phyloP scores from a whole-genome alignment of 352 stramenopile genomes.

The Globisporangium perplexum region DNA sequence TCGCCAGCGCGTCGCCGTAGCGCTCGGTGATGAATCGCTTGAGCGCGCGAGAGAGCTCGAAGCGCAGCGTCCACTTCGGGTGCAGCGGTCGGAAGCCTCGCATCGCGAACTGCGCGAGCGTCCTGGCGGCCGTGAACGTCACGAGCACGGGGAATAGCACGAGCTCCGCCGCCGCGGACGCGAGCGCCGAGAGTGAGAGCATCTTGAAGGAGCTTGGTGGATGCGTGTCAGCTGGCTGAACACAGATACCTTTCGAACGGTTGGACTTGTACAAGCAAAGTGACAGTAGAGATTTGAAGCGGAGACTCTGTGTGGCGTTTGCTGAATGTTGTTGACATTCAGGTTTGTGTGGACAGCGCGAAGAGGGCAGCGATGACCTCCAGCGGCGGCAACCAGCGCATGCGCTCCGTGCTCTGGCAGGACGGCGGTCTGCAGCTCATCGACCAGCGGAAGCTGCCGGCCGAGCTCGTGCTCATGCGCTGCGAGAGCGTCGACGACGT shows the following conservation, averaged over 20 bases:
- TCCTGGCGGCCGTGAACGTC: conserved; percentile 6
- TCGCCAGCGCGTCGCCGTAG: conserved; percentile 19
- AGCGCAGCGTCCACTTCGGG: conserved; percentile 36
- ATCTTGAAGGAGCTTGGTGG: no score
- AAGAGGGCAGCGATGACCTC: no score
- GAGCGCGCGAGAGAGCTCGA: conserved; percentile 26
- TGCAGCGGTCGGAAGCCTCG: conserved; percentile 10
- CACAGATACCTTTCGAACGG: no score
- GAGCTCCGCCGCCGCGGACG: conserved; percentile 6
- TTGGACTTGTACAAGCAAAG: no score
- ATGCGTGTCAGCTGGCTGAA: no score
- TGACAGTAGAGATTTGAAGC: no score
- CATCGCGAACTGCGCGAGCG: conserved; percentile 1
- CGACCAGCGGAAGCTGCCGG: conserved; percentile 69
- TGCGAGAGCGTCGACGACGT: conserved; percentile 62
- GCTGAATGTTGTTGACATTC: no score
- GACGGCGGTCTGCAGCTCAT: conserved; percentile 63
- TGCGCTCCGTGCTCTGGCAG: conserved; percentile 68
- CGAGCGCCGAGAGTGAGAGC: conserved; percentile 1
- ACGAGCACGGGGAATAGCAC: conserved; percentile 15
- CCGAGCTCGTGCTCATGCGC: conserved; percentile 55
- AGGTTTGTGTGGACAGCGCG: no score
- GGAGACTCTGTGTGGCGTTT: no score
- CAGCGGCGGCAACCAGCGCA: conserved; percentile 39
- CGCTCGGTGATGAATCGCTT: conserved; percentile 17